These are phyloP conservation scores for Boechera retrofracta DNA, from an alignment of 345 rosid species.

Conservation along the genomic window DNA sequence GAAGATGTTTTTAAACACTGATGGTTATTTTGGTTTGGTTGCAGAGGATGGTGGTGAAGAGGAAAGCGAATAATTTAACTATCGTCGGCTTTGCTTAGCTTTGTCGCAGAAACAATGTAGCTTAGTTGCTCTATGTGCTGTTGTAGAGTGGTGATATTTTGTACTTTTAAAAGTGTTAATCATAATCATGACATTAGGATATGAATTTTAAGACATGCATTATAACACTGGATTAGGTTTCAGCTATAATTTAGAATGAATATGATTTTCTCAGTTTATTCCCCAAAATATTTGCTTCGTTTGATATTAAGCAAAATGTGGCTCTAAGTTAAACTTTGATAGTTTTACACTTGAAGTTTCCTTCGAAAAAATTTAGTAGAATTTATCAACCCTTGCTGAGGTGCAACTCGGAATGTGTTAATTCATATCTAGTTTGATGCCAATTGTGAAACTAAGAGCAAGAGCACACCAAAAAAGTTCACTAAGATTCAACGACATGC, in stretches of 20 bases:
- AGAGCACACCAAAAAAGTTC: too few species aligned
- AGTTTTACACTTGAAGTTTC: too few species aligned
- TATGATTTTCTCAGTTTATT: too few species aligned
- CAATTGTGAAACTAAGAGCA: too few species aligned
- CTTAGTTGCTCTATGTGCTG: conserved; percentile 1
- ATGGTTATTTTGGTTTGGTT: conserved; percentile 13
- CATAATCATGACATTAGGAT: not conserved
- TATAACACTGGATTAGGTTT: not conserved
- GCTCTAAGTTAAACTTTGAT: too few species aligned
- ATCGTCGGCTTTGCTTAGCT: conserved; percentile 5
- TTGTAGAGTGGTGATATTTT: conserved; percentile 20
- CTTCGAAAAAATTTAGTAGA: too few species aligned
- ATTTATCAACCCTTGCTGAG: too few species aligned
- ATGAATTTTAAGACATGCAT: conserved; percentile 4
- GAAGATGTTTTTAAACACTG: not conserved
- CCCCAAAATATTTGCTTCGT: too few species aligned
- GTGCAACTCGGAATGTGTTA: too few species aligned
- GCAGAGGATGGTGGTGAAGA: conserved; percentile 34
- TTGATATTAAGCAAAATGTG: too few species aligned
- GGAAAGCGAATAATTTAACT: conserved; percentile 11
- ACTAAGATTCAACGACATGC: too few species aligned
- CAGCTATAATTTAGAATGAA: not conserved
- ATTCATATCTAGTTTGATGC: too few species aligned
- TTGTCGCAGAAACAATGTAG: conserved; percentile 17
- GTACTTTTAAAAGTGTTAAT: not conserved